These are phyloP conservation scores for Blastocrithidia nonstop DNA, from an alignment of 208 protist genomes.

Conservation along the genomic window DNA sequence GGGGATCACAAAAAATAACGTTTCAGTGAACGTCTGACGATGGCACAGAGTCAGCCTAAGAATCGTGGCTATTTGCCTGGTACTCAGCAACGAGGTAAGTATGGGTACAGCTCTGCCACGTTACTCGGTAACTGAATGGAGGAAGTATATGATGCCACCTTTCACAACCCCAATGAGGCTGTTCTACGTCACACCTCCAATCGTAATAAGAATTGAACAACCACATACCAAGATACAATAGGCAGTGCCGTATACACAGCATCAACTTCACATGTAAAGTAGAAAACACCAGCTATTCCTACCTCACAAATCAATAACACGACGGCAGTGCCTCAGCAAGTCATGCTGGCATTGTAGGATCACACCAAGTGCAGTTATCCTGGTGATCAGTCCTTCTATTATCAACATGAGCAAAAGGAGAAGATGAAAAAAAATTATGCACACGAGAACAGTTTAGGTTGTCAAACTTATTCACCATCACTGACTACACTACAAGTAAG, in stretches of 20 bases:
- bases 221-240: slow-evolving; percentile 31
- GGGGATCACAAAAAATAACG: slow-evolving; percentile 83
- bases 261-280: neutral
- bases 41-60: slow-evolving; percentile 68
- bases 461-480: neutral
- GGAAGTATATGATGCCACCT: slow-evolving; percentile 60
- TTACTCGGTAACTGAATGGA: slow-evolving; percentile 78
- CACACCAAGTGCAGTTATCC: slow-evolving; percentile 54
- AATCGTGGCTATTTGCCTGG: slow-evolving; percentile 78
- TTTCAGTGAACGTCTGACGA: slow-evolving; percentile 60
- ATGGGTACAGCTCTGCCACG: slow-evolving; percentile 63
- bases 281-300: slow-evolving; percentile 3
- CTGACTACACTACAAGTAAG: neutral
- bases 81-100: slow-evolving; percentile 45
- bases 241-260: slow-evolving; percentile 6
- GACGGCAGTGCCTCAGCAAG: too few relatives aligned
- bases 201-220: slow-evolving; percentile 23
- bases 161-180: slow-evolving; percentile 56
- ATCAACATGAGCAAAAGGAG: neutral
- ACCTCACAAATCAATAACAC: neutral
- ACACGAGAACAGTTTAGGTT: neutral
- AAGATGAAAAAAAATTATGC: neutral
- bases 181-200: slow-evolving; percentile 15
- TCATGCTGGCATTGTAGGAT: slow-evolving; percentile 65
- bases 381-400: slow-evolving; percentile 57